Evolutionary conservation across 1,139 yeast species (phyloP), one percentile per base, ranked within the genome.

Genomic region (Pneumocystis jirovecii): DNA sequence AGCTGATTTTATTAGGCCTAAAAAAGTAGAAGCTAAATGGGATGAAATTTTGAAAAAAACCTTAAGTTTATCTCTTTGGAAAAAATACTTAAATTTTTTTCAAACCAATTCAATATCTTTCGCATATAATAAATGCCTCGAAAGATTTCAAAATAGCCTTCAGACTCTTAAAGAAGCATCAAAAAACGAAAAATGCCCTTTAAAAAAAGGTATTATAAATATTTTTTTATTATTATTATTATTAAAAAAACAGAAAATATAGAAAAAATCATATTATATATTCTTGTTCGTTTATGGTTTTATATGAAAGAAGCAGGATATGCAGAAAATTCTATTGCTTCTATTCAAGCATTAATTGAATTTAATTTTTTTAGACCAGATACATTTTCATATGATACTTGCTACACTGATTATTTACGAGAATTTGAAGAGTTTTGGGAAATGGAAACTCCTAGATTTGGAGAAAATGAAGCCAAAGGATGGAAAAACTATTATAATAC

Each of bases 301-400:
- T 50, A 50, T 50, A 50, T 50, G 57, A 50, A 50, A 50, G 57
- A 50, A 50, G 57, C 57, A 12, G 57, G 57, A 50, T 50, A 50
- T 25, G 8, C 8, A 25, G 57, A 50, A 12, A 50, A 50, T 25
- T 50, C 57, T 50, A 50, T 50, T 25, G 57, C 57, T 1, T 50
- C 57, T 50, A 25, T 50, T 50, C 57, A 50, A 12, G 57, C 57
- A 50, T 50, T 50, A 50, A 50, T 50, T 25, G 57, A 50, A 25
- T 50, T 50, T 50, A 50, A 50, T 25, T 50, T 50, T 50, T 50
- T 50, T 50, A 50, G 29, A 29, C 57, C 57, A 25, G 29, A 50
- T 25, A 25, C 5, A 8, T 50, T 25, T 50, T 50, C 31, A 17
- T 21, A 17, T 50, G 17, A 50, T 50, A 25, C 21, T 25, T 12